Conservation (phyloP, 768 basidiomycete genomes). For the Flagelloscypha sp. region DNA sequence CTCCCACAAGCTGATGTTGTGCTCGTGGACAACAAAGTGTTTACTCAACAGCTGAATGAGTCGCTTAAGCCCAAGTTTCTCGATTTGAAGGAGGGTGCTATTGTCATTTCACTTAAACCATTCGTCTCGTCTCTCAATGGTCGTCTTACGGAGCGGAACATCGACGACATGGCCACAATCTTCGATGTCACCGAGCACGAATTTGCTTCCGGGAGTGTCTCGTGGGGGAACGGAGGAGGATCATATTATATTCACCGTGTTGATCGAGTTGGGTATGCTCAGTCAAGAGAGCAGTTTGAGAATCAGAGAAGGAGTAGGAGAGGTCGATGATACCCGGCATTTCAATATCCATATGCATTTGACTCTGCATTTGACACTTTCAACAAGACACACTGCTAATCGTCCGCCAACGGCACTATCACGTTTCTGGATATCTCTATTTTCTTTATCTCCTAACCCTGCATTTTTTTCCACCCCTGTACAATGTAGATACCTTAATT, state of each 20-base stretch:
- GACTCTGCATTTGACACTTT: too few species aligned
- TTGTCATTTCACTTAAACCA: constrained; percentile 81
- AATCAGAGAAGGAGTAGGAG: too few species aligned
- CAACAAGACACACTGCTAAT: too few species aligned
- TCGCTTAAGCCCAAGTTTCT: constrained; percentile 82
- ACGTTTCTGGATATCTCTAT: too few species aligned
- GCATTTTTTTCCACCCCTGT: too few species aligned
- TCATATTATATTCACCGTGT: constrained; percentile 72
- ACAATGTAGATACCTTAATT: too few species aligned
- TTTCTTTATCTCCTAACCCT: too few species aligned
- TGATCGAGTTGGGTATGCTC: constrained; percentile 62
- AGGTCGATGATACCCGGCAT: too few species aligned
- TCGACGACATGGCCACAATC: constrained; percentile 74
- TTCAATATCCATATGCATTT: too few species aligned
- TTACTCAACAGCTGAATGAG: constrained; percentile 78
- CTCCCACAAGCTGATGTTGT: constrained; percentile 84
- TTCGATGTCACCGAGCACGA: constrained; percentile 64
- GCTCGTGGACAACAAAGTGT: constrained; percentile 84
- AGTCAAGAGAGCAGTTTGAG: constrained; percentile 50
- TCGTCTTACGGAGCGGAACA: constrained; percentile 78
- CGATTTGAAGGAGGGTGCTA: constrained; percentile 89
- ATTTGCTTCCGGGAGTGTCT: constrained; percentile 69
- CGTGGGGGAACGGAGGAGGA: constrained; percentile 70
- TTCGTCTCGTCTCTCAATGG: constrained; percentile 68
- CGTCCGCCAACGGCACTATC: too few species aligned